These are phyloP conservation scores for Laetiporus sulphureus DNA, from an alignment of 1,284 basidiomycete species.

Conservation along the genomic window DNA sequence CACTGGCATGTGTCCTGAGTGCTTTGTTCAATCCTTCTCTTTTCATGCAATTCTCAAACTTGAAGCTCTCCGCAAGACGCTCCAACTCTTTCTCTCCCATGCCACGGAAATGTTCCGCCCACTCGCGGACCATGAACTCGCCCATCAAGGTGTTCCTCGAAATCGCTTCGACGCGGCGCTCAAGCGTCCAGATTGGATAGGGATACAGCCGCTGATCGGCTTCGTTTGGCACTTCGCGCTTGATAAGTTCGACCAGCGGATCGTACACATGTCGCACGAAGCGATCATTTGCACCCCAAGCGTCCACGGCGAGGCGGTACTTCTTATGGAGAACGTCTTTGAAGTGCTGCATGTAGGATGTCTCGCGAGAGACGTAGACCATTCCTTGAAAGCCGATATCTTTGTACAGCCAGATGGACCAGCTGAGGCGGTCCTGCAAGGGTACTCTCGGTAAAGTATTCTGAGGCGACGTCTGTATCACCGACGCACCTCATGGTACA, in stretches of 20 bases:
- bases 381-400: constrained; percentile 54
- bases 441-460: too few relatives aligned
- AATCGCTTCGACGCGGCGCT: constrained; percentile 41
- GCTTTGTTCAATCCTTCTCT: constrained; percentile 44
- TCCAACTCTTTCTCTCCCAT: constrained; percentile 51
- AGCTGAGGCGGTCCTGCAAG: constrained; percentile 35
- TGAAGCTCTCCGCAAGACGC: constrained; percentile 54
- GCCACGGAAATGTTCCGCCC: constrained; percentile 56
- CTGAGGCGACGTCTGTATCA: not conserved
- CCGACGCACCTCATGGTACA: constrained; percentile 34
- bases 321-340: constrained; percentile 47
- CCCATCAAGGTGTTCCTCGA: constrained; percentile 56
- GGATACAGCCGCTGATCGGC: constrained; percentile 43
- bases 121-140: constrained; percentile 59
- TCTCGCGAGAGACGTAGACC: constrained; percentile 39
- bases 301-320: constrained; percentile 56
- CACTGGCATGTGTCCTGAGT: constrained; percentile 31
- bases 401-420: constrained; percentile 58
- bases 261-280: constrained; percentile 50
- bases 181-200: constrained; percentile 43
- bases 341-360: constrained; percentile 43
- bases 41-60: constrained; percentile 48
- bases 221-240: constrained; percentile 33
- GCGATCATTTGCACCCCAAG: constrained; percentile 59
- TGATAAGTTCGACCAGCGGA: constrained; percentile 50